These are phyloP conservation scores for Curvularia lunata DNA, from an alignment of 2,329 filamentous ascomycete species.

Conservation along the genomic window DNA sequence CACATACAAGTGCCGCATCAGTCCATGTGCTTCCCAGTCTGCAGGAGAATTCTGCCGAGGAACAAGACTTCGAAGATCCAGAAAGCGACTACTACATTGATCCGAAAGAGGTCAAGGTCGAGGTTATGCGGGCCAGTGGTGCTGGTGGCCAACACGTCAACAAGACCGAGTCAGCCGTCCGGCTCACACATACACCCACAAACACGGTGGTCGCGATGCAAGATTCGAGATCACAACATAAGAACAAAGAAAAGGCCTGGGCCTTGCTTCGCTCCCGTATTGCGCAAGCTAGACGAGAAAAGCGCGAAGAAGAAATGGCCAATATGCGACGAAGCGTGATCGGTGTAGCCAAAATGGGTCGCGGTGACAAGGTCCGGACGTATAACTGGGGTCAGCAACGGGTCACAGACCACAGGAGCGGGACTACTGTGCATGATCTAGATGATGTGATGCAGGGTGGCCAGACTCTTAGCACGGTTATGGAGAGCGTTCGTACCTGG, in stretches of 20 bases:
- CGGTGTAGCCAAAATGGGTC: constrained; percentile 78
- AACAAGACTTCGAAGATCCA: constrained; percentile 76
- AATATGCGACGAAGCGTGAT: constrained; percentile 78
- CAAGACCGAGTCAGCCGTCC: constrained; percentile 94
- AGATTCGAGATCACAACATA: constrained; percentile 86
- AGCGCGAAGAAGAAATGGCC: constrained; percentile 80
- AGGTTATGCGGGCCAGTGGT: constrained; percentile 90
- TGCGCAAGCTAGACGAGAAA: constrained; percentile 79
- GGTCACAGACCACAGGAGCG: constrained; percentile 87
- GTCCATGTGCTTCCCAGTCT: constrained; percentile 92
- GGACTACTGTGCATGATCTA: constrained; percentile 78
- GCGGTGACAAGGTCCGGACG: constrained; percentile 91
- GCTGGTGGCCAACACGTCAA: constrained; percentile 98
- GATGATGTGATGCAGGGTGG: constrained; percentile 80
- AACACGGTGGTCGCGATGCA: constrained; percentile 90
- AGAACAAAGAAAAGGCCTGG: constrained; percentile 90
- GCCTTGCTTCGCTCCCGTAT: constrained; percentile 79
- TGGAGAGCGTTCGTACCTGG: constrained; percentile 80
- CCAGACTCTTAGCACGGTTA: constrained; percentile 73
- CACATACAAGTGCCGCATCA: constrained; percentile 90
- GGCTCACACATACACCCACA: constrained; percentile 88
- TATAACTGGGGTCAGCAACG: constrained; percentile 83
- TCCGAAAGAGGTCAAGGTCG: constrained; percentile 77
- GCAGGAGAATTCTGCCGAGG: constrained; percentile 59
- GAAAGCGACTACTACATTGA: constrained; percentile 91